Base-by-base conservation (phyloP, 495 filamentous ascomycete genomes). In the Parmelia sp. region DNA sequence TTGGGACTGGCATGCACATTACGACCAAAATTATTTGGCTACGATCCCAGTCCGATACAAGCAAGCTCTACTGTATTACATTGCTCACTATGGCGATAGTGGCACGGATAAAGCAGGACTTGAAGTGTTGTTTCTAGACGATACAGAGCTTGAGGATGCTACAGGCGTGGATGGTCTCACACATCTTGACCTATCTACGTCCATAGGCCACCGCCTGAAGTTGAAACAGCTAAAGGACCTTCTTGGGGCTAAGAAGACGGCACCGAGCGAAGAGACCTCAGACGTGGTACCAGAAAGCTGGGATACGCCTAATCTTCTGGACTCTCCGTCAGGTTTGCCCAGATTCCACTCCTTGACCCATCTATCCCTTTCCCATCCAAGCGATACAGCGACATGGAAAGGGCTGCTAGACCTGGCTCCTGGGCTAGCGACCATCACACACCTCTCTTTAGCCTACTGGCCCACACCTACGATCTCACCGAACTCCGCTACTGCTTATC, bases 401-500 rank as follows among this genome's bases (percentile, higher is more conserved):
- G 78, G 83, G 10, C 81, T 94, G 29, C 76, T 93, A 17, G 65
- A 76, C 7, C 73, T 92, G n/a, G 76, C 86, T 1, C 74, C 80
- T 0, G 83, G 84, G 57, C 72, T 90, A 0, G 78, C 84, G 1
- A 84, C 77, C 0, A 76, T 94, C 44, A 92, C 90, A 0, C 88
- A 94, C 65, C 81, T 96, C 4, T 90, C 86, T 35, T 76, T 96
- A 7, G 87, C 89, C 14, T 83, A 88, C 71, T 96, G 92, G 92
- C 90, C 92, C 3, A 76, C 81, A 25, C 91, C 91, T 1, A 82
- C 80, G 1, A 72, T 88, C 1, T 88, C 84, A 9, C 88, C 88
- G 9, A 84, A 87, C 63, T 72, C 83, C 21, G 74, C 67, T 15
- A 80, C 77, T 39, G 77, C 86, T 3, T 82, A 80, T 55, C 73